A percentile compares a stretch with the other conserved stretches of the same genome.
Evolutionary conservation across 208 protist genomes (phyloP).

Genomic region (Wallacemonas sp.): DNA sequence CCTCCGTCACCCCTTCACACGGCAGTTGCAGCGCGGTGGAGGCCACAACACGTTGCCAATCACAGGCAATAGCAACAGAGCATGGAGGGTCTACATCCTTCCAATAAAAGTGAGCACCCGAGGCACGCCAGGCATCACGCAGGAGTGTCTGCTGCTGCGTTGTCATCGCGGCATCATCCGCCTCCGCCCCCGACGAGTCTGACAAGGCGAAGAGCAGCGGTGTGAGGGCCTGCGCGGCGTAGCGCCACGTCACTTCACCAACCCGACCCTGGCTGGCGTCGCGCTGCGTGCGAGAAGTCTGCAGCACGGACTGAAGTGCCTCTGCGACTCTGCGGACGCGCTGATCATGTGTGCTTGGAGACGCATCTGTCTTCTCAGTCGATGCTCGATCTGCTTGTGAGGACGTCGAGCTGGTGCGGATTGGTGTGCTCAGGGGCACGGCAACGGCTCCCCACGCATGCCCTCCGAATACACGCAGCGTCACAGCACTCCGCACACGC

Average conservation of each 20-base stretch:
- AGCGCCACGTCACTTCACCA: not conserved
- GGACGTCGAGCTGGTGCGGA: not conserved
- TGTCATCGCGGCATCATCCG: not conserved
- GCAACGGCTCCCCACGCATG: not conserved
- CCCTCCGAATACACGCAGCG: too few species aligned
- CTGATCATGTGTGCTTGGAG: too few species aligned
- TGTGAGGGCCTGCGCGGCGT: not conserved
- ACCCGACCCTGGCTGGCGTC: too few species aligned
- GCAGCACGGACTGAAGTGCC: not conserved
- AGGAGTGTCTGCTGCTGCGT: not conserved
- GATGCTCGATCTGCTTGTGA: not conserved
- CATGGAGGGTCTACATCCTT: not conserved
- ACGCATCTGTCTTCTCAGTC: too few species aligned
- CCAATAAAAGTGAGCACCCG: conserved; percentile 4
- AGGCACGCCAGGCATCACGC: not conserved
- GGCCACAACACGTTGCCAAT: conserved; percentile 48
- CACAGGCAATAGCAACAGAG: conserved; percentile 23
- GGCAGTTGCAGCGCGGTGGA: conserved; percentile 40
- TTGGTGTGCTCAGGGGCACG: not conserved
- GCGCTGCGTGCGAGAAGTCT: too few species aligned
- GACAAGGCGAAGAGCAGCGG: not conserved
- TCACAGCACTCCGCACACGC: too few species aligned
- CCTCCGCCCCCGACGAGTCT: not conserved
- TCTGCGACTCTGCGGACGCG: not conserved
- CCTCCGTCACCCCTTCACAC: conserved; percentile 65